A percentile compares a stretch with the other conserved stretches of the same genome.
phyloP scores from a whole-genome alignment of 306 rosid species.

The Prosopis cineraria region DNA sequence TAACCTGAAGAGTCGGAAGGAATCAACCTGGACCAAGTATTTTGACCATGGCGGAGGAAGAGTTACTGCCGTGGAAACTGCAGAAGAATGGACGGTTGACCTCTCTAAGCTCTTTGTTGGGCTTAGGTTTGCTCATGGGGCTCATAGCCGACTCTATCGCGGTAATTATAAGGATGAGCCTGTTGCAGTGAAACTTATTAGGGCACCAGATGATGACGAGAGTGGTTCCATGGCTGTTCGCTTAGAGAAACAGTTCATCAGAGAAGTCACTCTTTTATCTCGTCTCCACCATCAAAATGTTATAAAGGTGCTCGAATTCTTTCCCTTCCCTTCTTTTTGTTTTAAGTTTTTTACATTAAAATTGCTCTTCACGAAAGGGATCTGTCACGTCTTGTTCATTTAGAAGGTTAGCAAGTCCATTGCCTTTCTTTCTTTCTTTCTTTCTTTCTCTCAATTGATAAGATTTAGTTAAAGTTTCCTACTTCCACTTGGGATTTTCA shows the following conservation, averaged over 20 bases:
- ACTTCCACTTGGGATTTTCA: not conserved
- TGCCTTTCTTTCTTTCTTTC: too few species aligned
- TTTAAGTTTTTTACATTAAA: not conserved
- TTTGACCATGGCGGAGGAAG: slow-evolving; percentile 77
- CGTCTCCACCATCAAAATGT: slow-evolving; percentile 79
- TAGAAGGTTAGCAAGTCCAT: slow-evolving; percentile 6
- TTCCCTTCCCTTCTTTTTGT: not conserved
- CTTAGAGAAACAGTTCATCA: slow-evolving; percentile 74
- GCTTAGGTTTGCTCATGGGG: slow-evolving; percentile 93
- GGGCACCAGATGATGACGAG: slow-evolving; percentile 80
- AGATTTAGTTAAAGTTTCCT: not conserved
- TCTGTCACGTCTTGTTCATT: slow-evolving; percentile 28
- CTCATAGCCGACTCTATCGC: slow-evolving; percentile 91
- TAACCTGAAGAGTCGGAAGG: slow-evolving; percentile 57
- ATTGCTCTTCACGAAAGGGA: slow-evolving; percentile 6
- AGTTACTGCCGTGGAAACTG: slow-evolving; percentile 72
- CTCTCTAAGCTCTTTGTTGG: slow-evolving; percentile 82
- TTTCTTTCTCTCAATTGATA: not conserved
- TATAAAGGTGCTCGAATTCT: slow-evolving; percentile 64
- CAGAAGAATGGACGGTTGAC: slow-evolving; percentile 77
- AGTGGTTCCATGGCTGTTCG: slow-evolving; percentile 59
- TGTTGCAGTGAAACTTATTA: slow-evolving; percentile 87
- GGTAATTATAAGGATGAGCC: slow-evolving; percentile 74
- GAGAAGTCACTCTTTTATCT: slow-evolving; percentile 83
- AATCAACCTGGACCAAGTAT: slow-evolving; percentile 65